A percentile compares a stretch with the other conserved stretches of the same genome.
phyloP scores from a whole-genome alignment of 2,329 filamentous ascomycete genomes.

The Bipolaris sorokiniana region DNA sequence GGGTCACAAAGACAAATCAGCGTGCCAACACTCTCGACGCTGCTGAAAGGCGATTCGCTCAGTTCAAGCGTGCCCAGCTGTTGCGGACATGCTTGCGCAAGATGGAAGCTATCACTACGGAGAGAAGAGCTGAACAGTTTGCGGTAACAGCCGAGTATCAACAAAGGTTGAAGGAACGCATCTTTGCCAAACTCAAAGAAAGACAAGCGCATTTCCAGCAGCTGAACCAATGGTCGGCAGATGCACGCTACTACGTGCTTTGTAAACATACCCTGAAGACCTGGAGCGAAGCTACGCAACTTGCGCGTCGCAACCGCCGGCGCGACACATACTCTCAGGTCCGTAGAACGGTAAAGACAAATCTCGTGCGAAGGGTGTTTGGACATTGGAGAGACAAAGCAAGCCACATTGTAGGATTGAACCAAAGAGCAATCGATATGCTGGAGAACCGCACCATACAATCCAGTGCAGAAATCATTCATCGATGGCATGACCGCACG shows the following conservation, averaged over 20 bases:
- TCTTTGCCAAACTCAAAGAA: slow-evolving; percentile 46
- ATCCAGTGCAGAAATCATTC: slow-evolving; percentile 45
- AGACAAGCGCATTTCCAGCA: slow-evolving; percentile 53
- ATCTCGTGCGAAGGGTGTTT: slow-evolving; percentile 54
- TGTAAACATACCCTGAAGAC: slow-evolving; percentile 56
- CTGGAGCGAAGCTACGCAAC: slow-evolving; percentile 59
- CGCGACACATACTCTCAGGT: slow-evolving; percentile 63
- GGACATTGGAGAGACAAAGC: slow-evolving; percentile 46
- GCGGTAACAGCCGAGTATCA: slow-evolving; percentile 53
- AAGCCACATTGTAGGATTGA: slow-evolving; percentile 19
- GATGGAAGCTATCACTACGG: slow-evolving; percentile 35
- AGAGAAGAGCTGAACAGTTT: slow-evolving; percentile 38
- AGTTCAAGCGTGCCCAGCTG: slow-evolving; percentile 40
- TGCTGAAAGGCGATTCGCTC: slow-evolving; percentile 40
- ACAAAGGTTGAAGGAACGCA: slow-evolving; percentile 47
- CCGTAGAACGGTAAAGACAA: slow-evolving; percentile 61
- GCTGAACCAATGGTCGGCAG: slow-evolving; percentile 60
- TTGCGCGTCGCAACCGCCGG: slow-evolving; percentile 59
- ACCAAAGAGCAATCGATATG: slow-evolving; percentile 43
- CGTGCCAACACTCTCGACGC: slow-evolving; percentile 35
- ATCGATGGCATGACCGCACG: slow-evolving; percentile 53
- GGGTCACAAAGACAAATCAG: slow-evolving; percentile 38
- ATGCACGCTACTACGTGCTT: slow-evolving; percentile 64
- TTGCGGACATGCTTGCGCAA: slow-evolving; percentile 35
- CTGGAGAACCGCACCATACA: slow-evolving; percentile 28